These are phyloP conservation scores for Leccinum subgranulosum DNA, from an alignment of 768 basidiomycete species.

Conservation along the genomic window DNA sequence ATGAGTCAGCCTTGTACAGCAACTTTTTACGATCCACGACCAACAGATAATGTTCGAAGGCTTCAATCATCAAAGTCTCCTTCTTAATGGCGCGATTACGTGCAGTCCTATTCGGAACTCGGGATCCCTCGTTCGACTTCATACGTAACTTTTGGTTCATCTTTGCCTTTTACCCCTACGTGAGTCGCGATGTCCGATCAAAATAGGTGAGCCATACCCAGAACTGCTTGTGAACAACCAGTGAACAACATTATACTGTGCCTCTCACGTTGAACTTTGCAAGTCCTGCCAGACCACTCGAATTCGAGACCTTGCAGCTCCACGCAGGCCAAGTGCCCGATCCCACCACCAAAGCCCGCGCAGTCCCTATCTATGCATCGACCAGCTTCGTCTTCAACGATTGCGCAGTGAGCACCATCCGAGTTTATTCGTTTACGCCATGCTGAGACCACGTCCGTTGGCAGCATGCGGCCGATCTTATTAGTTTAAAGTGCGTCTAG, in stretches of 20 bases:
- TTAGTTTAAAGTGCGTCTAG: slow-evolving; percentile 38
- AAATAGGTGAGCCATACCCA: slow-evolving; percentile 15
- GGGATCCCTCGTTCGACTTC: background rate
- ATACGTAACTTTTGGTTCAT: background rate
- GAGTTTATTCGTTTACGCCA: background rate
- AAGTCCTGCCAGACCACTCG: slow-evolving; percentile 32
- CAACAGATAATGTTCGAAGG: background rate
- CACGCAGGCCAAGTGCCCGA: slow-evolving; percentile 58
- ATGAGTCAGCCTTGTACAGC: no score
- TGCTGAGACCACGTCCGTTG: background rate
- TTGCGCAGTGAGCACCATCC: slow-evolving; percentile 38
- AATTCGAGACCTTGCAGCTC: slow-evolving; percentile 62
- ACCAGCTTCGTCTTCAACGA: slow-evolving; percentile 58
- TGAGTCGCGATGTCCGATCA: slow-evolving; percentile 19
- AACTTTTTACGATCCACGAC: no score
- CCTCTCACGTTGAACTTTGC: no score
- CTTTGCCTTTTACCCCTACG: background rate
- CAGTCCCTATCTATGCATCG: slow-evolving; percentile 60
- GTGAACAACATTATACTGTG: no score
- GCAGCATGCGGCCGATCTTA: slow-evolving; percentile 55
- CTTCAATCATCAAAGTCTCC: background rate
- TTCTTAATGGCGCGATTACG: slow-evolving; percentile 9
- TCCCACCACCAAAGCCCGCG: slow-evolving; percentile 54
- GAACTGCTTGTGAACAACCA: background rate
- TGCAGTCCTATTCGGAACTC: slow-evolving; percentile 1